Evolutionary conservation across 2,329 filamentous ascomycete genomes (phyloP), one percentile per base, ranked within the genome.

Genomic region (Whalleya microplaca): DNA sequence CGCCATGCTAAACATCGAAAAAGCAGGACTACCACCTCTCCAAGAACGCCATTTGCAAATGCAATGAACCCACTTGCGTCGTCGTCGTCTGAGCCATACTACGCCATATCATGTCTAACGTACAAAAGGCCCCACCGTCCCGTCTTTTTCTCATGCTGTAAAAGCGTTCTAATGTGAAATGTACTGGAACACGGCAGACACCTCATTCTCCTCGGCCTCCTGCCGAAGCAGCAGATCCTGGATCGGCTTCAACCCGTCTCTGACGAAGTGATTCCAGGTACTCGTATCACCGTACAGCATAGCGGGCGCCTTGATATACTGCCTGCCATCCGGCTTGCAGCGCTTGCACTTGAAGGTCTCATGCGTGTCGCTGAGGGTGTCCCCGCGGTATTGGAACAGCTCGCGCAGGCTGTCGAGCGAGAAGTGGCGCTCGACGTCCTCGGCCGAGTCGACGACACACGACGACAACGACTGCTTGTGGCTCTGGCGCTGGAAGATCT

Each of bases 261-360:
- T 97, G 43, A 89, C 84, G 75, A 97, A 96, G 74, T 99, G 95
- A 69, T 99, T 99, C 95, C 95, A 99, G n/a, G 92, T 94, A 75
- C 92, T 98, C 20, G 95, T 98, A 70, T 99, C 95, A 50, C 95
- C 95, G 70, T 99, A 99, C 58, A 99, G 78, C 88, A 98, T 94
- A 1, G 95, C 95, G 3, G 90, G 90, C 1, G 94, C 92, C 73
- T 97, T 98, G 69, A 97, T 84, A 61, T 84, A 85, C 75, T 99
- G 95, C 59, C 83, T 88, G 0, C 94, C 94, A 67, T 96, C 91
- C 1, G 91, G 88, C 68, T 89, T 90, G 74, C 95, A 99, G 41
- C 95, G 82, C 78, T 96, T 97, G 74, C 95, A 99, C 77, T 96
- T 98, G 82, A 99, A 98, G 0, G 94, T 98, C 70, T 98, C 95